A percentile compares a stretch with the other conserved stretches of the same genome.
Evolutionary conservation across 306 rosid genomes (phyloP).

Genomic region (Vigna reflexopilosa): DNA sequence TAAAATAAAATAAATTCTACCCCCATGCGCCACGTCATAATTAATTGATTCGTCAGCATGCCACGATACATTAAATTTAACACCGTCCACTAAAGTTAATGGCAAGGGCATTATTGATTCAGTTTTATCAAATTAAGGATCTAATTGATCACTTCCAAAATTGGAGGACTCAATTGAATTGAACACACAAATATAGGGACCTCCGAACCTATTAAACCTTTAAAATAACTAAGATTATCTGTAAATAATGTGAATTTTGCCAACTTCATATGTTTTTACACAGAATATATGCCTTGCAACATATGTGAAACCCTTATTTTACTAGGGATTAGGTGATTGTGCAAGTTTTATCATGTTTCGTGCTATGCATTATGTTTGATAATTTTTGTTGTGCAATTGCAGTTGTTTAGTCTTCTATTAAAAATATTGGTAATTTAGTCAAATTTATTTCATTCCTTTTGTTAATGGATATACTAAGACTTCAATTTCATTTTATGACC

Average conservation of each 20-base stretch:
- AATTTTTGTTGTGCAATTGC: constrained; percentile 11
- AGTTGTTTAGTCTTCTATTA: not conserved
- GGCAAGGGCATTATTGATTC: too few species aligned
- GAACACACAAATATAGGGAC: too few species aligned
- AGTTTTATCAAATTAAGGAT: too few species aligned
- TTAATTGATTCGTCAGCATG: too few species aligned
- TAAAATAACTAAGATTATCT: not conserved
- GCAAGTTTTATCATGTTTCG: not conserved
- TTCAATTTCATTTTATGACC: constrained; percentile 30
- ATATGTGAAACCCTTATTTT: constrained; percentile 10
- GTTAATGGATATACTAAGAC: constrained; percentile 24
- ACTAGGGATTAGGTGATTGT: constrained; percentile 31
- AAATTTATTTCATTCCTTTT: constrained; percentile 24
- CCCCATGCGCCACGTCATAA: too few species aligned
- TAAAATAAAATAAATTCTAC: too few species aligned
- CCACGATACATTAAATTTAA: too few species aligned
- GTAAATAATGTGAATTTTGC: not conserved
- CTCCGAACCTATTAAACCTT: too few species aligned
- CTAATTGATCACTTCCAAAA: too few species aligned
- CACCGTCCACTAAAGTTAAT: too few species aligned
- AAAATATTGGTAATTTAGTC: not conserved
- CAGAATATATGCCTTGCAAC: constrained; percentile 12
- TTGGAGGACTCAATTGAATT: too few species aligned
- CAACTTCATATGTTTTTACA: not conserved
- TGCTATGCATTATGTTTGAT: not conserved